These are phyloP conservation scores for Hypoxylon sp. DNA, from an alignment of 2,329 filamentous ascomycete genomes.

Conservation along the genomic window DNA sequence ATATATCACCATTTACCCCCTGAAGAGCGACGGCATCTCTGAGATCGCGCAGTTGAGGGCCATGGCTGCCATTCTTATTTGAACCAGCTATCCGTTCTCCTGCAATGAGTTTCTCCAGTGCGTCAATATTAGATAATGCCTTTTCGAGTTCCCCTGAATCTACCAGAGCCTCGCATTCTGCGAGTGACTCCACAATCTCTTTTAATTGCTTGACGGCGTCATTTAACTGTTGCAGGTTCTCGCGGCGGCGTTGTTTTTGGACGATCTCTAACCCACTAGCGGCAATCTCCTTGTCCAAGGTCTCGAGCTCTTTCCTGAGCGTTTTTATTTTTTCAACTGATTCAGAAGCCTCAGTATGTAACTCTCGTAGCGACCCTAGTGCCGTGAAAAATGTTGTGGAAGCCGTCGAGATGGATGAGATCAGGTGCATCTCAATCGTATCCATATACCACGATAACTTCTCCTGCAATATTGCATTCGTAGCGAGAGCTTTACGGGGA, in stretches of 20 bases:
- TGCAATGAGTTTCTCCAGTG: constrained; percentile 83
- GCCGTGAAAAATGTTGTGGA: constrained; percentile 98
- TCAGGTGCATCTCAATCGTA: constrained; percentile 96
- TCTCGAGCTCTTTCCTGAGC: constrained; percentile 82
- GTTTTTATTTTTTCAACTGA: constrained; percentile 90
- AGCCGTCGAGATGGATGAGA: constrained; percentile 94
- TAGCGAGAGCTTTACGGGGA: constrained; percentile 89
- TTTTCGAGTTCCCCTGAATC: constrained; percentile 87
- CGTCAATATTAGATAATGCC: constrained; percentile 82
- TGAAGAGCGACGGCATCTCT: constrained; percentile 83
- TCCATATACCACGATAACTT: constrained; percentile 99
- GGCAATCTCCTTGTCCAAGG: constrained; percentile 89
- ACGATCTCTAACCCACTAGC: constrained; percentile 87
- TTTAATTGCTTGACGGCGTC: constrained; percentile 87
- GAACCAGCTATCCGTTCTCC: constrained; percentile 70
- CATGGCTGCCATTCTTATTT: constrained; percentile 51
- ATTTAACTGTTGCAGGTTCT: constrained; percentile 87
- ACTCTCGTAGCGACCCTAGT: constrained; percentile 87
- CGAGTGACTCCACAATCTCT: constrained; percentile 81
- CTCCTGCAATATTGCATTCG: constrained; percentile 97
- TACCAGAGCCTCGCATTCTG: constrained; percentile 83
- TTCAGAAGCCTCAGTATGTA: constrained; percentile 92
- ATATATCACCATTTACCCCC: constrained; percentile 82
- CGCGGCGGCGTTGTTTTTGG: constrained; percentile 82
- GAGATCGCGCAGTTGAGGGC: constrained; percentile 73